phyloP scores from a whole-genome alignment of 192 early-diverging fungal species.

The Coemansia biformis region DNA sequence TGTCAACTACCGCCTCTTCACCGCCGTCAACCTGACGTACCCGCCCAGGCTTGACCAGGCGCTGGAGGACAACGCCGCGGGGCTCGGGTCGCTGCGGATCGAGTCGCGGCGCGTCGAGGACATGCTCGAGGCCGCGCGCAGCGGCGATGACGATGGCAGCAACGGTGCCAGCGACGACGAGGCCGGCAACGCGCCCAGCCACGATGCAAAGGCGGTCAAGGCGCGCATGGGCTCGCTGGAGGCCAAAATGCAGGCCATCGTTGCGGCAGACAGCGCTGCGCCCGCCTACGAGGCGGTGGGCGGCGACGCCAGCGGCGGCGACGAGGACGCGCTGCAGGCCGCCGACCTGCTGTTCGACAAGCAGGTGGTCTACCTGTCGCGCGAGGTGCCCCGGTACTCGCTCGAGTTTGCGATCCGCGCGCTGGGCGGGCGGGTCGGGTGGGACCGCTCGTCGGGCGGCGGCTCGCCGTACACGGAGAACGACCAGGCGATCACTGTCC shows the following conservation, averaged over 20 bases:
- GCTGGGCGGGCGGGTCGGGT: constrained; percentile 86
- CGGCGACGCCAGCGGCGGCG: constrained; percentile 1
- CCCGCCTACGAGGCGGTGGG: constrained; percentile 22
- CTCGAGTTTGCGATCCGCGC: constrained; percentile 87
- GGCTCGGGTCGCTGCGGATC: constrained; percentile 38
- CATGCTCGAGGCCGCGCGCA: constrained; percentile 29
- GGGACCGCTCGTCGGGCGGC: constrained; percentile 72
- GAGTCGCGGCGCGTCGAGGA: constrained; percentile 40
- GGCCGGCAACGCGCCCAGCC: too few species aligned
- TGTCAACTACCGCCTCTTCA: constrained; percentile 91
- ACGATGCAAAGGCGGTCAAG: constrained; percentile 20
- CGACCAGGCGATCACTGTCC: constrained; percentile 83
- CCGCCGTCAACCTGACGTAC: constrained; percentile 81
- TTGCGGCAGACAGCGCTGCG: constrained; percentile 8
- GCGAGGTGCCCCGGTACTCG: constrained; percentile 90
- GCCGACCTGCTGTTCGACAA: constrained; percentile 56
- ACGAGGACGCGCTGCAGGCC: constrained; percentile 25
- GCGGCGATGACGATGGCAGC: constrained; percentile 23
- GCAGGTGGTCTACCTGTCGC: constrained; percentile 78
- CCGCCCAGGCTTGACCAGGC: constrained; percentile 74
- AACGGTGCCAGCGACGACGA: constrained; percentile 4
- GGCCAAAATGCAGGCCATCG: constrained; percentile 40
- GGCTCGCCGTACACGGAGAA: constrained; percentile 74
- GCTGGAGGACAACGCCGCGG: constrained; percentile 43
- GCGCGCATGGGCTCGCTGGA: constrained; percentile 32